These are phyloP conservation scores for Psidium guajava DNA, from an alignment of 345 rosid species.

Conservation along the genomic window DNA sequence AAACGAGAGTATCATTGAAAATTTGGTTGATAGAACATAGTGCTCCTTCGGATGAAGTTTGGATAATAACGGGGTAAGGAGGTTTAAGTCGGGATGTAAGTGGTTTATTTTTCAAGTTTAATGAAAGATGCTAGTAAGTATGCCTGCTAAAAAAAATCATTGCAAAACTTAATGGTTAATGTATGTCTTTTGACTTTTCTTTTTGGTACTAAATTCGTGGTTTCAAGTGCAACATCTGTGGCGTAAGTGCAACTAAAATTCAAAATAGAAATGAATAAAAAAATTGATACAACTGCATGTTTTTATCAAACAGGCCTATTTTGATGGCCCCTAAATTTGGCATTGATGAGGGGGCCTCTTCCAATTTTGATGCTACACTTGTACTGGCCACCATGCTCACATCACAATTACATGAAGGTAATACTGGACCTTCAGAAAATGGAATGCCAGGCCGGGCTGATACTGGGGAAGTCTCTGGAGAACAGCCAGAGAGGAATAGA, in stretches of 20 bases:
- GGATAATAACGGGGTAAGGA: background rate
- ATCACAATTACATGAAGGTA: conserved; percentile 71
- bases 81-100: background rate
- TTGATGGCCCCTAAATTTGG: conserved; percentile 86
- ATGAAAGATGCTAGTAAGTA: background rate
- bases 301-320: conserved; percentile 53
- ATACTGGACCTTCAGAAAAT: conserved; percentile 27
- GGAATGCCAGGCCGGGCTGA: conserved; percentile 24
- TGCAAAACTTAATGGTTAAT: too few species aligned
- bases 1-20: background rate
- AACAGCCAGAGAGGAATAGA: conserved; percentile 41
- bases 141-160: background rate
- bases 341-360: conserved; percentile 53
- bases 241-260: background rate
- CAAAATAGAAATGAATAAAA: background rate
- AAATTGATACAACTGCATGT: background rate
- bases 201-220: background rate
- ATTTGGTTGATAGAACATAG: background rate
- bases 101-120: background rate
- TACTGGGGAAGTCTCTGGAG: conserved; percentile 19
- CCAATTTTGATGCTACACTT: conserved; percentile 76
- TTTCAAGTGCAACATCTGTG: background rate
- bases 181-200: too few species aligned
- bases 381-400: conserved; percentile 85
- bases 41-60: background rate